phyloP scores from a whole-genome alignment of 108 stramenopile species.

The Stephanodiscus triporus region DNA sequence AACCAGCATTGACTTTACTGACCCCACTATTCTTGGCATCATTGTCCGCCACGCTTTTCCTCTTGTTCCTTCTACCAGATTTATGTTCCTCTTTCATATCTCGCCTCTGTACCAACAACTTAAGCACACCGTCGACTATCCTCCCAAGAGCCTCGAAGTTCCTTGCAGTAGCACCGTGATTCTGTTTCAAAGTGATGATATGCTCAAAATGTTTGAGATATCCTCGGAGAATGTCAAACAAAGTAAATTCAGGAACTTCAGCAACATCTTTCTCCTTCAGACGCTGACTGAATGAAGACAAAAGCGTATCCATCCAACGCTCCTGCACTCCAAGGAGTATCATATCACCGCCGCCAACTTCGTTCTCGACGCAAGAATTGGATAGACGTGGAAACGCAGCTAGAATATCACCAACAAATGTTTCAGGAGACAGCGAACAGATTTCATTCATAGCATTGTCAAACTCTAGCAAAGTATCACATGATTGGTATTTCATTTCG shows the following conservation, averaged over 20 bases:
- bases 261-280: slow-evolving; percentile 13
- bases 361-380: slow-evolving; percentile 40
- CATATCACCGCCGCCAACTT: slow-evolving; percentile 21
- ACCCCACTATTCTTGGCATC: neutral
- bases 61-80: slow-evolving; percentile 35
- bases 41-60: slow-evolving; percentile 6
- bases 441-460: slow-evolving; percentile 47
- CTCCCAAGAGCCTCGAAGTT: slow-evolving; percentile 33
- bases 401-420: slow-evolving; percentile 26
- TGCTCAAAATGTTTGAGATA: slow-evolving; percentile 45
- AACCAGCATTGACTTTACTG: slow-evolving; percentile 5
- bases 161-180: neutral
- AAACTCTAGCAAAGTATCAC: slow-evolving; percentile 43
- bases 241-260: neutral
- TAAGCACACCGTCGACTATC: slow-evolving; percentile 23
- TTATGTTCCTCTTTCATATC: slow-evolving; percentile 24
- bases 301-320: slow-evolving; percentile 41
- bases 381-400: slow-evolving; percentile 42
- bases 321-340: slow-evolving; percentile 45
- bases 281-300: slow-evolving; percentile 26
- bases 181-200: slow-evolving; percentile 16
- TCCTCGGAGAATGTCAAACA: slow-evolving; percentile 40
- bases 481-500: slow-evolving; percentile 28
- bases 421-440: neutral
- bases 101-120: slow-evolving; percentile 23